Base-by-base conservation (phyloP, 2,329 filamentous ascomycete genomes). In the Magnaporthales sp. region DNA sequence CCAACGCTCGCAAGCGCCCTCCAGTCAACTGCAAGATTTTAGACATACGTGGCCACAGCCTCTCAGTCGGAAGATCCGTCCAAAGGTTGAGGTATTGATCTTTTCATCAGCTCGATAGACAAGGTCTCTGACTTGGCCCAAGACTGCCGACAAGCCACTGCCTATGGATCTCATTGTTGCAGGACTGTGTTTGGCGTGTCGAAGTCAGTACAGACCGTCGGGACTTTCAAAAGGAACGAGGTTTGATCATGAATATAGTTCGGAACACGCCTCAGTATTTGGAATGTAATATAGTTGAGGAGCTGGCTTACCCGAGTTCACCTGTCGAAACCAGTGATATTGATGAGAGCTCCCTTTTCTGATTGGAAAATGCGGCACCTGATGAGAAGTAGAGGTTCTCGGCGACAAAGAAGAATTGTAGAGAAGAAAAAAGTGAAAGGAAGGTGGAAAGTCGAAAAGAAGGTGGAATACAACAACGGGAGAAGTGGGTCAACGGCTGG, bases 31-130 rank as follows among this genome's bases (percentile, higher is more conserved):
- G 13, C 5, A 31, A 38, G 22, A 62, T 27, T 56, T 62, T 54
- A 62, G 66, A 70, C 84, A 74, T 78, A 91, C 89, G 81, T 91
- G 89, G 64, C 88, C 89, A 58, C 83, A 88, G 19, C 87, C 88
- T 67, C 87, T 84, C 30, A 92, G 84, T 63, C 84, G 83, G 74
- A 92, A 92, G 66, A 87, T 80, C 63, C 80, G 80, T 26, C 88
- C 88, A 70, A 90, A 76, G 8, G 76, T 77, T 0, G 81, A 82
- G 10, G 68, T 70, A 66, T 80, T 76, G 65, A 79, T 70, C 30
- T 60, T 60, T 24, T 66, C 56, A 31, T 66, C 64, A 31, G 46
- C n/a, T 24, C n/a, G 54, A 31, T 15, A 29, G 30, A 66, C 56
- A 22, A 62, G 9, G 13, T 46, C 30, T 32, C 60, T 66, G 56